Base-by-base conservation (phyloP, 2,329 filamentous ascomycete species). In the Tolypocladium ovalisporum region DNA sequence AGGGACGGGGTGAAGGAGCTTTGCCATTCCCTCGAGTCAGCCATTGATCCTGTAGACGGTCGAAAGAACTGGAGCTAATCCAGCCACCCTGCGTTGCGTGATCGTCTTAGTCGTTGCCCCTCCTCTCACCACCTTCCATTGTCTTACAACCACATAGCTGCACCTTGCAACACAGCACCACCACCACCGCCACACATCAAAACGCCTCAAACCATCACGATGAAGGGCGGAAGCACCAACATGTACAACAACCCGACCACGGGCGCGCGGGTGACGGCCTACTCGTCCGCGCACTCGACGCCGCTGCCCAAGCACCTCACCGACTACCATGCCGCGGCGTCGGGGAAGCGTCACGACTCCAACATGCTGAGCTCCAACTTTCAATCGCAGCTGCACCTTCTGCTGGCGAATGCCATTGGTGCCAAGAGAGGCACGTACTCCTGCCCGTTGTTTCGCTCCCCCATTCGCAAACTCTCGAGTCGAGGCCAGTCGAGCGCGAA, bases 161-260 rank as follows among this genome's bases (percentile, higher is more conserved):
- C 13, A 37, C 10, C 42, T 3, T n/a, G n/a, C n/a, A n/a, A 24
- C 10, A n/a, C 17, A 22, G 10, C n/a, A 13, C n/a, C n/a, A 24
- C 39, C 19, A n/a, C 40, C 7, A 40, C 2, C 19, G 7, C 2
- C 37, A 40, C n/a, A n/a, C 6, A 7, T 22, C 19, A 8, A n/a
- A 24, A 24, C 10, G 13, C n/a, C 22, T 19, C 2, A n/a, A 17
- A 12, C 9, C 29, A 17, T 13, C 47, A 51, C 47, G 9, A 77
- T 76, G 75, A 75, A 75, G 62, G 63, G 67, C 27, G 70, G 69
- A 63, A 63, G 62, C n/a, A 68, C 70, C 29, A 62, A 67, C 32
- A 70, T 79, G 39, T 79, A 77, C 63, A 68, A 72, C 36, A 77
- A 73, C 55, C 68, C 71, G 32, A 63, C 71, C 56, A 70, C 78